Base-by-base conservation (phyloP, 139 green algal genomes). In the Yamagishiella unicocca region DNA sequence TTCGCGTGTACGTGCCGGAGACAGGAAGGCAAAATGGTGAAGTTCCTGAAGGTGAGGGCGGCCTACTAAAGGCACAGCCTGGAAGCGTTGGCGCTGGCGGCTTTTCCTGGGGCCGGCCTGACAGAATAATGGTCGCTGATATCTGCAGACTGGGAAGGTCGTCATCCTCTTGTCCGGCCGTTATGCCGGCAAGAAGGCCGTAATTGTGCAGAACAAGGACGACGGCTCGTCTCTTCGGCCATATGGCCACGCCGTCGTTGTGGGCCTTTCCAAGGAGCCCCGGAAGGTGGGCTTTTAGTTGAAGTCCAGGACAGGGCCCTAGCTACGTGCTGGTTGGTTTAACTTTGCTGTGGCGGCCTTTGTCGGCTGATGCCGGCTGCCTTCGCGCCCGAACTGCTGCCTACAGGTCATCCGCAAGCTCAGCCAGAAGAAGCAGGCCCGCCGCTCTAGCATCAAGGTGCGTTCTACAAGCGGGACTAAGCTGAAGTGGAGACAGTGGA, bases 181-280 rank as follows among this genome's bases (percentile, higher is more conserved):
- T 37, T 98, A 97, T 82, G 96, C 96, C 87, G 96, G 96, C 88
- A 95, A 96, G 90, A 98, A 98, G 95, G 98, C 98, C 12, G 98
- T 99, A 72, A 99, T 99, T 85, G 96, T 99, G 22, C 98, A 98
- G 94, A 98, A 98, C 92, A 96, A 96, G 79, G 98, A 99, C 91
- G 97, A 99, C 71, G 98, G 98, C 61, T 96, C 92, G 40, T 90
- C 92, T 71, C 84, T 90, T 42, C 90, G 97, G 38, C 90, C 93
- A 50, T 99, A 99, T 84, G 98, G 98, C 73, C 98, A 99, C 88
- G 97, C 97, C 10, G 81, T 98, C 12, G 95, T 99, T 1, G 94
- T 94, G 61, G 98, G 98, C 68, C 94, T 99, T 31, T 74, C 87
- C 61, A 99, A 99, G 93, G 97, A 99, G 92, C 98, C 98, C 42